phyloP scores from a whole-genome alignment of 441 rosid species.

The Dalechampia spathulata region DNA sequence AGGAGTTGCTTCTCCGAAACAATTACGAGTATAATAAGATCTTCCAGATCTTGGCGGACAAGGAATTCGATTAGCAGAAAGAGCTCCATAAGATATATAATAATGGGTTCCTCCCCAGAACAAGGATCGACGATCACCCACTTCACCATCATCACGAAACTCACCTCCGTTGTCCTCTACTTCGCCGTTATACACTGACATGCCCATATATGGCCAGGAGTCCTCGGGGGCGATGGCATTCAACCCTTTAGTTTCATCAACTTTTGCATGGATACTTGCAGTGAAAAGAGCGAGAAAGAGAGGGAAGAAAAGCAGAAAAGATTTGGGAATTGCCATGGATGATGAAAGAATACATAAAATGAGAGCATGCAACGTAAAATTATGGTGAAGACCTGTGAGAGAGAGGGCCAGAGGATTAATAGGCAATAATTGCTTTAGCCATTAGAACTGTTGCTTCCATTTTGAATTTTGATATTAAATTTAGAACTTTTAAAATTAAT shows the following conservation, averaged over 20 bases:
- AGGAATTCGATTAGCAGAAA: constrained; percentile 72
- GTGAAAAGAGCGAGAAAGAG: constrained; percentile 6
- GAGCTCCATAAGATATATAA: constrained; percentile 87
- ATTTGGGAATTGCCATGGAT: constrained; percentile 31
- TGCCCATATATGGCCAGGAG: constrained; percentile 41
- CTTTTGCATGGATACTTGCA: too few relatives aligned
- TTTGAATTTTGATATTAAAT: too few relatives aligned
- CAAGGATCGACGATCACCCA: constrained; percentile 46
- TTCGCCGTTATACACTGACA: constrained; percentile 28
- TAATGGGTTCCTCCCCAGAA: constrained; percentile 53
- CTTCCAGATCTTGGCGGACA: constrained; percentile 94
- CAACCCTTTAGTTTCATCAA: too few relatives aligned
- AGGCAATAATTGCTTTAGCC: too few relatives aligned
- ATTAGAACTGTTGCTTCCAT: too few relatives aligned
- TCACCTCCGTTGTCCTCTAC: constrained; percentile 12
- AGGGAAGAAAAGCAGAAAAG: too few relatives aligned
- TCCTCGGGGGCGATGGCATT: too few relatives aligned
- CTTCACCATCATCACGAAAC: constrained; percentile 15
- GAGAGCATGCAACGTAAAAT: too few relatives aligned
- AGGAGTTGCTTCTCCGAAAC: constrained; percentile 51
- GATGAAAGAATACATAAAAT: too few relatives aligned
- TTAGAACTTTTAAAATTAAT: too few relatives aligned
- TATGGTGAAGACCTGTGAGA: too few relatives aligned
- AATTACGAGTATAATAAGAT: constrained; percentile 80
- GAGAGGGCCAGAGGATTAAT: too few relatives aligned